These are phyloP conservation scores for Linum trigynum DNA, from an alignment of 345 rosid genomes.

Conservation along the genomic window DNA sequence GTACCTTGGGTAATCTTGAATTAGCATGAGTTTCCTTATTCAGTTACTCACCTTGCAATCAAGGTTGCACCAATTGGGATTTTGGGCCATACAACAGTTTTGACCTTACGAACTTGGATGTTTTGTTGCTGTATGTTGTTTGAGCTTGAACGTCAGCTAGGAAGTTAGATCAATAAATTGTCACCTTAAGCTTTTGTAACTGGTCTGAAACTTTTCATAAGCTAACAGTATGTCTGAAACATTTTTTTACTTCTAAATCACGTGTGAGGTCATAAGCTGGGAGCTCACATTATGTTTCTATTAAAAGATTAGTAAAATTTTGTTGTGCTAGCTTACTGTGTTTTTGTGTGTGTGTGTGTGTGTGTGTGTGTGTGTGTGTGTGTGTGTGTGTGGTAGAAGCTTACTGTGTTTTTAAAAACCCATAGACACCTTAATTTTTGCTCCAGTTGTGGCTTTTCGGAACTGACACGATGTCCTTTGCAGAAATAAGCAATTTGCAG, in stretches of 20 bases:
- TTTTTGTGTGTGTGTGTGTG: no score
- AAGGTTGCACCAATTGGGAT: neutral
- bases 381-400: no score
- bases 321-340: neutral
- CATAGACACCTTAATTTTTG: neutral
- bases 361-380: no score
- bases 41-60: neutral
- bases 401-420: no score
- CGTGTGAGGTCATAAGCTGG: no score
- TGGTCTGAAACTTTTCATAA: neutral
- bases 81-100: neutral
- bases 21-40: slow-evolving; percentile 2
- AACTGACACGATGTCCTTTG: slow-evolving; percentile 12
- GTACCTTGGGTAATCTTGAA: slow-evolving; percentile 61
- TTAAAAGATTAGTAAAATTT: no score
- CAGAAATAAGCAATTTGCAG: slow-evolving; percentile 84
- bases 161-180: neutral
- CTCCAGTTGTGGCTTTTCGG: slow-evolving; percentile 1
- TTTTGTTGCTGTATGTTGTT: neutral
- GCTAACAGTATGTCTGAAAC: no score
- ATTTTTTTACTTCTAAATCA: no score
- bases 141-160: neutral
- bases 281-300: neutral
- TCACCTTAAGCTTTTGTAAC: neutral
- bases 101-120: neutral